phyloP scores from a whole-genome alignment of 306 rosid species.

The Trifolium dubium region DNA sequence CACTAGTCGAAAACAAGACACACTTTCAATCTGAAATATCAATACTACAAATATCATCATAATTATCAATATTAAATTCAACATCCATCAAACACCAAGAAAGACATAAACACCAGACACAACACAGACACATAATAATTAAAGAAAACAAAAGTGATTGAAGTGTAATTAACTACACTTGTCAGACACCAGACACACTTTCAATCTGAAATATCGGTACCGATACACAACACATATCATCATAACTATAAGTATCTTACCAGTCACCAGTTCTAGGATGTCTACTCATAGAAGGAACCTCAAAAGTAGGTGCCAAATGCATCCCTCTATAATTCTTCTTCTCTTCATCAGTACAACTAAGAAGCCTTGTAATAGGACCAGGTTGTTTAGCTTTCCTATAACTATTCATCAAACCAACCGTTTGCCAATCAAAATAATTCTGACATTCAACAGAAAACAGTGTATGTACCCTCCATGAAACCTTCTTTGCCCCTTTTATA shows the following conservation, averaged over 20 bases:
- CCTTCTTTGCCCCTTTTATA: constrained; percentile 51
- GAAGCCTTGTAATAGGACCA: constrained; percentile 91
- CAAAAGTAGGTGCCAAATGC: constrained; percentile 95
- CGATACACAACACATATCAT: not conserved
- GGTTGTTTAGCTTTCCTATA: constrained; percentile 81
- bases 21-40: not conserved
- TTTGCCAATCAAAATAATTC: constrained; percentile 99
- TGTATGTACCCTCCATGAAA: constrained; percentile 78
- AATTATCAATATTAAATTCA: no score
- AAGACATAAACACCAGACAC: not conserved
- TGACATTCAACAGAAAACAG: constrained; percentile 98
- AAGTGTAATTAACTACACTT: not conserved
- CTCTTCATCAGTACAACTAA: constrained; percentile 94
- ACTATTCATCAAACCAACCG: constrained; percentile 92
- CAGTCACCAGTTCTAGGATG: constrained; percentile 99
- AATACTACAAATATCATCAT: not conserved
- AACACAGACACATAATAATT: not conserved
- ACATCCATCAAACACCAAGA: no score
- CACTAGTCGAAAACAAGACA: not conserved
- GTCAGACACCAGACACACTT: not conserved
- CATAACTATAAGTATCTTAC: constrained; percentile 34
- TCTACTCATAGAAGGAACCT: constrained; percentile 95
- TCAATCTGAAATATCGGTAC: not conserved
- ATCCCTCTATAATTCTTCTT: constrained; percentile 85
- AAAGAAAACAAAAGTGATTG: not conserved